These are phyloP conservation scores for Kwoniella europaea DNA, from an alignment of 768 basidiomycete genomes.

Conservation along the genomic window DNA sequence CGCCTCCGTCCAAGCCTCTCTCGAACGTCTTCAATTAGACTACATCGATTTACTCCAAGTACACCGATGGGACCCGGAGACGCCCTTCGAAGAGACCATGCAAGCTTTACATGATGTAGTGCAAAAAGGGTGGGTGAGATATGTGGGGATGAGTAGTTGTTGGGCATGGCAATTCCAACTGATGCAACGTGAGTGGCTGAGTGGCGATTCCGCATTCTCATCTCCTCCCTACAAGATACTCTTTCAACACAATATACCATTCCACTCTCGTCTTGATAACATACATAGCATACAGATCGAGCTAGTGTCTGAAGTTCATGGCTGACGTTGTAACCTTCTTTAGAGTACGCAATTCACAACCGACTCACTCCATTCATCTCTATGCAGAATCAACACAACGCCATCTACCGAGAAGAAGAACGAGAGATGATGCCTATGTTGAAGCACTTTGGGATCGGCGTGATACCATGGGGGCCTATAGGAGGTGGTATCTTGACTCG, in stretches of 20 bases:
- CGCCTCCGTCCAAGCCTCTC: constrained; percentile 63
- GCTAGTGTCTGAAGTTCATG: too few species aligned
- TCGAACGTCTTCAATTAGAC: constrained; percentile 74
- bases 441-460: constrained; percentile 63
- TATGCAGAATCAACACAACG: constrained; percentile 72
- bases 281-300: too few species aligned
- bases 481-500: constrained; percentile 59
- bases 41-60: constrained; percentile 77
- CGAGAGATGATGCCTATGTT: constrained; percentile 57
- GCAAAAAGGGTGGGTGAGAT: constrained; percentile 58
- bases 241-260: not conserved
- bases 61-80: constrained; percentile 66
- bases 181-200: constrained; percentile 49
- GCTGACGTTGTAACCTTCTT: not conserved
- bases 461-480: constrained; percentile 67
- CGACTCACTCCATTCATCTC: constrained; percentile 69
- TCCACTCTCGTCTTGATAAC: not conserved
- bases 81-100: constrained; percentile 68
- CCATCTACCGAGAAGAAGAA: constrained; percentile 70
- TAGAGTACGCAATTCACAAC: constrained; percentile 69
- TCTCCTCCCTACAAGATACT: not conserved
- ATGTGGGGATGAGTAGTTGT: constrained; percentile 61
- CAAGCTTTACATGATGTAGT: constrained; percentile 61
- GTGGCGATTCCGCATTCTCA: too few species aligned
- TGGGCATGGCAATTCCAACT: constrained; percentile 58